Evolutionary conservation across 371 early-diverging fungal genomes (phyloP), one percentile per base, ranked within the genome.

Genomic region (Mucor lusitanicus): DNA sequence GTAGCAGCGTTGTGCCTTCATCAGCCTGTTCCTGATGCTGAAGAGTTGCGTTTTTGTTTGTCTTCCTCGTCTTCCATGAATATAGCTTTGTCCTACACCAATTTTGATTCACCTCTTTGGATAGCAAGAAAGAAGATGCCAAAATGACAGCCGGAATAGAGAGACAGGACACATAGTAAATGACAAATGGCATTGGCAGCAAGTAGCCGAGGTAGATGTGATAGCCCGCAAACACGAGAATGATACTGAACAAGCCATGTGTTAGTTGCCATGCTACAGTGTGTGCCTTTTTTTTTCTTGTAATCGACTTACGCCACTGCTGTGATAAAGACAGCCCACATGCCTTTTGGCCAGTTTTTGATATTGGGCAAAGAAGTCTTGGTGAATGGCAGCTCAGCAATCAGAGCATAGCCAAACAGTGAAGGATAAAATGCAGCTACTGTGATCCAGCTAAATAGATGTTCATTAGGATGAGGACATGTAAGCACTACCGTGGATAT

Each of bases 301-400:
- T 6, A 30, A 12, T 19, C 23, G 12, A 39, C 59, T 74, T 76
- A 79, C 68, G 65, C 79, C 15, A 91, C 33, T 2, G 89, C 93
- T 6, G 78, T 64, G 17, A 85, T 60, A 64, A 88, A 87, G 19
- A 90, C 79, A 3, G 78, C 76, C 86, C 91, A 92, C 81, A 90
- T 89, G 8, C 82, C 83, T 27, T 68, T 73, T 35, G 90, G 81
- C 94, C 94, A 93, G 6, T 81, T 57, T 42, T 81, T 84, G 70
- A 90, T 90, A 6, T 84, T 79, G 1, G 90, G 88, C 25, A 94
- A 71, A 3, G 89, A 89, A 3, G 88, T 86, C 59, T 89, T 87
- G 58, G 92, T 74, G 65, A 91, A 91, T 2, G 92, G 88, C 13
- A 90, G 65, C 64, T 92, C 92, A 2, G 88, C 92, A 35, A 94